Conservation (phyloP, 1,284 basidiomycete species). For the Marasmius sp. region DNA sequence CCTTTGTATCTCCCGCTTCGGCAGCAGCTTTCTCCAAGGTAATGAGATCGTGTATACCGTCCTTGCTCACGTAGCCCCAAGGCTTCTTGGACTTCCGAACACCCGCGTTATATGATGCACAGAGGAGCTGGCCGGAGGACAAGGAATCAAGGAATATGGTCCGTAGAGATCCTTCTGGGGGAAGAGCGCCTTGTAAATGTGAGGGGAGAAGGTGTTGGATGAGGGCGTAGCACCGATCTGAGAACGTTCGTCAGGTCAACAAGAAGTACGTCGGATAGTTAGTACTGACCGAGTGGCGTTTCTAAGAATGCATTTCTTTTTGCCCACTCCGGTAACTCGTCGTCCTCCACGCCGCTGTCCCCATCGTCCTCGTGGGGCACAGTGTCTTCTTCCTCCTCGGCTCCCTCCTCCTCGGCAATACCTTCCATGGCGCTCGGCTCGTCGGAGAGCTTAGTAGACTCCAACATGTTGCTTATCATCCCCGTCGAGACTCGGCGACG, state of each 20-base stretch:
- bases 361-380: constrained; percentile 6
- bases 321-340: constrained; percentile 76
- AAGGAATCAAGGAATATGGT: constrained; percentile 53
- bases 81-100: constrained; percentile 79
- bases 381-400: constrained; percentile 31
- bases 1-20: constrained; percentile 32
- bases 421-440: constrained; percentile 57
- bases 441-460: constrained; percentile 48
- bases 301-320: constrained; percentile 50
- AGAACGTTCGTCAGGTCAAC: constrained; percentile 2
- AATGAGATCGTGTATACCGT: constrained; percentile 78
- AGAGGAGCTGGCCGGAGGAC: constrained; percentile 79
- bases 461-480: constrained; percentile 47
- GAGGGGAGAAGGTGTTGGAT: constrained; percentile 54
- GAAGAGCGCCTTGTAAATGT: constrained; percentile 44
- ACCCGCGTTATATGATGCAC: constrained; percentile 76
- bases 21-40: constrained; percentile 52
- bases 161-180: constrained; percentile 29
- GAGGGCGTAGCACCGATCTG: constrained; percentile 64
- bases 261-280: constrained; percentile 9
- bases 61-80: constrained; percentile 83
- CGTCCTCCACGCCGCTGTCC: constrained; percentile 54
- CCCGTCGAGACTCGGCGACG: constrained; percentile 56
- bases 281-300: constrained; percentile 56
- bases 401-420: constrained; percentile 51